Conservation (phyloP, 2,329 filamentous ascomycete genomes). For the Venturia nashicola region DNA sequence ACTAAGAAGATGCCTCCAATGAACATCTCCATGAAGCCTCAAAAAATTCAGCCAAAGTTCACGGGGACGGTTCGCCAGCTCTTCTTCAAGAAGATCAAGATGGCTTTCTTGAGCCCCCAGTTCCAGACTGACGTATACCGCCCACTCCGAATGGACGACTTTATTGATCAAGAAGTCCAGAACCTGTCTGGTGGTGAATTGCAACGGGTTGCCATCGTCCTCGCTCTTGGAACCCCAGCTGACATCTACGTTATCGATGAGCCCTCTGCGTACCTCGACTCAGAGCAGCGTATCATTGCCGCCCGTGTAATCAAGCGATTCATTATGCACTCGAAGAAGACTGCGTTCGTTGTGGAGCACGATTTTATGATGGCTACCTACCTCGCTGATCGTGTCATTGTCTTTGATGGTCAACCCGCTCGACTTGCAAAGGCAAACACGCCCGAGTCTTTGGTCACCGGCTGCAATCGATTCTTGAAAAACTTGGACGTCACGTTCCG, state of each 20-base stretch:
- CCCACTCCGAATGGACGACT: constrained; percentile 96
- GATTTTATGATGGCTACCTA: constrained; percentile 96
- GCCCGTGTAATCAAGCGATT: constrained; percentile 98
- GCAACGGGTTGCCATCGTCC: constrained; percentile 95
- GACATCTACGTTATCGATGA: constrained; percentile 99
- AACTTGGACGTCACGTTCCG: constrained; percentile 97
- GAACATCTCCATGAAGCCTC: constrained; percentile 98
- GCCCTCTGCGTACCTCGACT: constrained; percentile 93
- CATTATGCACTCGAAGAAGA: constrained; percentile 99
- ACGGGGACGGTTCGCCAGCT: constrained; percentile 92
- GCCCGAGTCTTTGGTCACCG: constrained; percentile 84
- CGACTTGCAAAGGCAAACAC: constrained; percentile 76
- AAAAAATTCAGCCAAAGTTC: constrained; percentile 96
- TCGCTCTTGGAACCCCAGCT: constrained; percentile 88
- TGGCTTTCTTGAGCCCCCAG: constrained; percentile 88
- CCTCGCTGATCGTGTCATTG: constrained; percentile 86
- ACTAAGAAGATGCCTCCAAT: constrained; percentile 71
- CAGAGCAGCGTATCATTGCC: constrained; percentile 96
- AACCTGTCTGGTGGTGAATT: constrained; percentile 98
- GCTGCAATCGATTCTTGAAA: constrained; percentile 94
- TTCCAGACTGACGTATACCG: constrained; percentile 99
- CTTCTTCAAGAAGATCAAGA: constrained; percentile 99
- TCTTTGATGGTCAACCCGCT: constrained; percentile 91
- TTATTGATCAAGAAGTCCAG: constrained; percentile 99
- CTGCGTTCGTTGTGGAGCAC: constrained; percentile 97